Evolutionary conservation across 176 grass and related monocot genomes (phyloP), one percentile per base, ranked within the genome.

Genomic region (Lolium rigidum): DNA sequence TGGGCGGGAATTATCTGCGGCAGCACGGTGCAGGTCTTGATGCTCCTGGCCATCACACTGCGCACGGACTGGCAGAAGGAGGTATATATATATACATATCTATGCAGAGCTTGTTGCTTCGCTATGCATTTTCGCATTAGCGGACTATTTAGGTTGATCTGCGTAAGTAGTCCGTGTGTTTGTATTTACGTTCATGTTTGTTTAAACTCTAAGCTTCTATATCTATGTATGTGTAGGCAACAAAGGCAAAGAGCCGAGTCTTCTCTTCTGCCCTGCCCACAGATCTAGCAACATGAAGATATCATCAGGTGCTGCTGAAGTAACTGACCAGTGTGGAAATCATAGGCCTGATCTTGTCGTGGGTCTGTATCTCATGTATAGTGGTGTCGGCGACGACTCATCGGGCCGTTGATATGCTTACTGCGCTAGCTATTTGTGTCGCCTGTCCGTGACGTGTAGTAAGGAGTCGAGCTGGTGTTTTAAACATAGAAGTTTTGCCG

Each of bases 1-100:
- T 93, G 92, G 95, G 48, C 91, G 3, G 95, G 95, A 25, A 92
- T 94, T 75, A 90, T 87, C 68, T 91, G 87, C 13, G 95, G 92
- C 17, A 49, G 83, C 12, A 0, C 90, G 14, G 92, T 91, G 1
- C 90, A 97, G 84, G 57, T 86, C 49, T 20, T 91, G 69, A n/a
- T 93, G 15, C 79, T 90, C 12, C 35, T 83, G 68, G 65, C 38
- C 8, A 80, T 93, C 74, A 93, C 92, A 0, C 10, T 84, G 8
- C 82, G 79, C 47, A 93, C 92, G 38, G 70, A 97, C 75, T 94
- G 90, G 95, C 79, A 93, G 5, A 90, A 83, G 22, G 92, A 94
- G 85, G 95, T 97, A 83, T 9, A 15, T 1, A 10, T 48, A 5
- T 15, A 38, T 97, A 86, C 4, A 24, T 0, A 12, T 48, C 14